Base-by-base conservation (phyloP, 2,329 filamentous ascomycete genomes). In the Fusarium acutatum region DNA sequence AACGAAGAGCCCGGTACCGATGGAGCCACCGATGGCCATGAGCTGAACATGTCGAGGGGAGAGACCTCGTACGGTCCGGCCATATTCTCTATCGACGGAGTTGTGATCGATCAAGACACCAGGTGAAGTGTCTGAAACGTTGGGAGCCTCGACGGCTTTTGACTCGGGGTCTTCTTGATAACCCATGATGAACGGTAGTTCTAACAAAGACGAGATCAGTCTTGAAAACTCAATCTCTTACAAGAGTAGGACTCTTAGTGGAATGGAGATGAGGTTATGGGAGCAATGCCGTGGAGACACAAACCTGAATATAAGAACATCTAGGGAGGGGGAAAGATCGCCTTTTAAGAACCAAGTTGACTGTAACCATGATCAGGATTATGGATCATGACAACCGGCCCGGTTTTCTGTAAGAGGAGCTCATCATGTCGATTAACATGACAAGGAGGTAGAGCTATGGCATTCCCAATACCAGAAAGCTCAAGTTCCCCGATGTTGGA, bases 1-100 rank as follows among this genome's bases (percentile, higher is more conserved):
- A 73, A 85, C 82, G 74, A 83, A 86, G 41, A 86, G 82, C 62
- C 84, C 84, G 24, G 82, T 84, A 26, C 84, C 84, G 60, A 86
- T 86, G 40, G 83, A 83, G 53, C 85, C 85, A 44, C 84, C 85
- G 22, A 86, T 85, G 43, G 84, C 84, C 84, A 86, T 86, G 64
- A 86, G 83, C 72, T 86, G 85, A 28, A 86, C 85, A 68, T 86
- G 84, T 22, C 84, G 83, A 32, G 83, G 75, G 22, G 78, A 79
- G 35, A 82, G 78, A 56, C 80, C 80, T 53, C 80, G 80, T 22
- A 78, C 66, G n/a, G 80, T 82, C 68, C 80, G 75, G 28, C 80
- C 80, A 57, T 82, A 81, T 62, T 78, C 68, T 40, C 62, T 71
- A 14, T 78, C 76, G 32, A 77, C 76, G 22, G 61, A 44, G 72